These are phyloP conservation scores for Curvularia hawaiiensis DNA, from an alignment of 2,329 filamentous ascomycete species.

Conservation along the genomic window DNA sequence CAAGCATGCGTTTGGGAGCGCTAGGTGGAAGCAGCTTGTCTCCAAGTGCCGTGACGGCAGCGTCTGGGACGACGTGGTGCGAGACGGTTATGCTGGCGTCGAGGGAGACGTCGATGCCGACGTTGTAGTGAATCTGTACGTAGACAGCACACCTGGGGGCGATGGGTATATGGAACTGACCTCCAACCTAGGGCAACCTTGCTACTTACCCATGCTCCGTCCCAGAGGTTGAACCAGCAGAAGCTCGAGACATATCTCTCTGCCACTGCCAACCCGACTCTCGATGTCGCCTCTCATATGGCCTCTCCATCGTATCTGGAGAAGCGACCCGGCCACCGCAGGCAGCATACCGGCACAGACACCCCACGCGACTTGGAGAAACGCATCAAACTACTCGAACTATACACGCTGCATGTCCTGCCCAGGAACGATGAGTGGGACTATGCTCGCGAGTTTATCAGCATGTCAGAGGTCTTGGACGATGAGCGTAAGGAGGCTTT, in stretches of 20 bases:
- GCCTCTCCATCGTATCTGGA: constrained; percentile 49
- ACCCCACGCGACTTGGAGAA: constrained; percentile 84
- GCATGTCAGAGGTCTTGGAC: constrained; percentile 82
- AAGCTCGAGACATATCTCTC: constrained; percentile 89
- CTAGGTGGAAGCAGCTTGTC: constrained; percentile 83
- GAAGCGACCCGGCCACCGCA: constrained; percentile 38
- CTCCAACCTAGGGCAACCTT: constrained; percentile 72
- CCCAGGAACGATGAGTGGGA: constrained; percentile 95
- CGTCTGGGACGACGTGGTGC: constrained; percentile 93
- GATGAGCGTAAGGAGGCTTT: constrained; percentile 92
- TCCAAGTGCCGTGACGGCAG: constrained; percentile 84
- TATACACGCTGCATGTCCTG: constrained; percentile 95
- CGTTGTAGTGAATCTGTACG: constrained; percentile 86
- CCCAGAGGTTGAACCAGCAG: constrained; percentile 83
- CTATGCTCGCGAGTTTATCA: constrained; percentile 90
- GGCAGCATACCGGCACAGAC: constrained; percentile 66
- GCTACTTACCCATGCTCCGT: constrained; percentile 84
- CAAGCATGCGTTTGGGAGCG: constrained; percentile 82
- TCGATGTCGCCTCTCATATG: constrained; percentile 72
- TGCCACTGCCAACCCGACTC: constrained; percentile 71
- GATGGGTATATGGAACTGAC: constrained; percentile 7
- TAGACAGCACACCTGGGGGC: neutral
- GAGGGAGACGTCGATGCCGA: constrained; percentile 94
- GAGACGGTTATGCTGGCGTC: constrained; percentile 82
- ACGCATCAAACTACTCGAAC: constrained; percentile 87